Evolutionary conservation across 2,329 filamentous ascomycete genomes (phyloP).

Genomic region (Cordyceps militaris): DNA sequence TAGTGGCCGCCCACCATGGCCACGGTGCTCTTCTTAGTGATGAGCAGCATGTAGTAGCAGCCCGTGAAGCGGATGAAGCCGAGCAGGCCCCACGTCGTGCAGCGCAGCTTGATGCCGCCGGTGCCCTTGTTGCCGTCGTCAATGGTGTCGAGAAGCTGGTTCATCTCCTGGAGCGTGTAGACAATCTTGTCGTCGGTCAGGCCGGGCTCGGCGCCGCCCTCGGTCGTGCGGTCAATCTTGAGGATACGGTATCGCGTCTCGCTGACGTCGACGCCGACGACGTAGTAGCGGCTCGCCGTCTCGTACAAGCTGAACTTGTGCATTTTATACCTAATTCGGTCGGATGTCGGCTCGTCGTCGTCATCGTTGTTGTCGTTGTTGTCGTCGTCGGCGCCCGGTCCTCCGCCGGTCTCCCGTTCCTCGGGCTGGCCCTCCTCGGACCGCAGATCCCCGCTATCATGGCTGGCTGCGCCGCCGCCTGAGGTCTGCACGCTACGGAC

Average conservation of each 20-base stretch:
- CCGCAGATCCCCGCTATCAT: neutral
- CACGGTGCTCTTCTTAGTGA: constrained; percentile 92
- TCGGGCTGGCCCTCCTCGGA: neutral
- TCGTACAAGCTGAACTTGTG: constrained; percentile 98
- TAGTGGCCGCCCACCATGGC: constrained; percentile 96
- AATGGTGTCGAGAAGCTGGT: constrained; percentile 84
- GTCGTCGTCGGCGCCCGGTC: constrained; percentile 18
- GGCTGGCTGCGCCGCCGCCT: neutral
- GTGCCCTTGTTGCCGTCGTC: constrained; percentile 90
- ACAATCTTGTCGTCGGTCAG: constrained; percentile 93
- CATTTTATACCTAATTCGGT: constrained; percentile 57
- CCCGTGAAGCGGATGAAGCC: constrained; percentile 96
- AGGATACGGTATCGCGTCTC: constrained; percentile 85
- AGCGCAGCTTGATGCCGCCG: constrained; percentile 82
- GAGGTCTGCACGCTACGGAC: constrained; percentile 18
- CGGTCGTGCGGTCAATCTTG: constrained; percentile 87
- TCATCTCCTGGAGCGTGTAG: constrained; percentile 89
- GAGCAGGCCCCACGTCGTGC: constrained; percentile 85
- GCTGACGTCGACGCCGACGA: constrained; percentile 85
- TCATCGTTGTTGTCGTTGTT: constrained; percentile 30
- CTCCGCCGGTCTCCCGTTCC: neutral
- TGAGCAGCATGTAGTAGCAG: constrained; percentile 92
- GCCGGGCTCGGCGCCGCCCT: constrained; percentile 67
- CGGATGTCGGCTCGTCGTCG: constrained; percentile 26
- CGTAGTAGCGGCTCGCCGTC: constrained; percentile 86